Conservation (phyloP, 768 basidiomycete genomes). For the Termitomyces sp. region DNA sequence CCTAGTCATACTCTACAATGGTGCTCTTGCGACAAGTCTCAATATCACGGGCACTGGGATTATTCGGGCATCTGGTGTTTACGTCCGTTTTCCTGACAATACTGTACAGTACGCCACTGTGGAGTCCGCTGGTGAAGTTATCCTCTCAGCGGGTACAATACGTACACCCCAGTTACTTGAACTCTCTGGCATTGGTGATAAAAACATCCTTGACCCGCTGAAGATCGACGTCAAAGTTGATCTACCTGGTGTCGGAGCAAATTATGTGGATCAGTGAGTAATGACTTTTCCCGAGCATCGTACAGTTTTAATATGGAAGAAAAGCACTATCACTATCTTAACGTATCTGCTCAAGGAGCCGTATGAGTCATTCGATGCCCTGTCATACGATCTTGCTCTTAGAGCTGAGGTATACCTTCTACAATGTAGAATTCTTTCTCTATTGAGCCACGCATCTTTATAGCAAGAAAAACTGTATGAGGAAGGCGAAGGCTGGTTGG, state of each 20-base stretch:
- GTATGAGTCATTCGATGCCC: slow-evolving; percentile 24
- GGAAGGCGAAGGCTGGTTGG: slow-evolving; percentile 22
- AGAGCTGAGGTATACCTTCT: slow-evolving; percentile 17
- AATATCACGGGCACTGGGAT: slow-evolving; percentile 3
- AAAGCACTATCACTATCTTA: slow-evolving; percentile 22
- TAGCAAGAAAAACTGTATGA: slow-evolving; percentile 24
- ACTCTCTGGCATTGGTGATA: slow-evolving; percentile 26
- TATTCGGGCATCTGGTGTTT: slow-evolving; percentile 17
- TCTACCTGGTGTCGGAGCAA: slow-evolving; percentile 25
- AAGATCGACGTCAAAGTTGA: slow-evolving; percentile 24
- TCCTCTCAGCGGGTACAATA: slow-evolving; percentile 24
- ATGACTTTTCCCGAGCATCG: neutral
- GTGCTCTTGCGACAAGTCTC: slow-evolving; percentile 19
- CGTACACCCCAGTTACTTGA: slow-evolving; percentile 30
- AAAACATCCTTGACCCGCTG: slow-evolving; percentile 12
- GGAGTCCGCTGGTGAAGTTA: slow-evolving; percentile 19
- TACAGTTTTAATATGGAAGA: neutral
- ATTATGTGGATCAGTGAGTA: slow-evolving; percentile 28
- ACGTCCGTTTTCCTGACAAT: slow-evolving; percentile 21
- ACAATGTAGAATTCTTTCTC: neutral
- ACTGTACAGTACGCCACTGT: slow-evolving; percentile 13
- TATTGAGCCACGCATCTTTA: neutral
- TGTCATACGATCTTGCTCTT: slow-evolving; percentile 22
- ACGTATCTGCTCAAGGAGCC: slow-evolving; percentile 25
- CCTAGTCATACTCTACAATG: slow-evolving; percentile 18